Percentiles rank a stretch among this genome's conserved stretches.
These are phyloP conservation scores for Phoenix dactylifera DNA, from an alignment of 176 grass and related monocot genomes.

Conservation along the genomic window DNA sequence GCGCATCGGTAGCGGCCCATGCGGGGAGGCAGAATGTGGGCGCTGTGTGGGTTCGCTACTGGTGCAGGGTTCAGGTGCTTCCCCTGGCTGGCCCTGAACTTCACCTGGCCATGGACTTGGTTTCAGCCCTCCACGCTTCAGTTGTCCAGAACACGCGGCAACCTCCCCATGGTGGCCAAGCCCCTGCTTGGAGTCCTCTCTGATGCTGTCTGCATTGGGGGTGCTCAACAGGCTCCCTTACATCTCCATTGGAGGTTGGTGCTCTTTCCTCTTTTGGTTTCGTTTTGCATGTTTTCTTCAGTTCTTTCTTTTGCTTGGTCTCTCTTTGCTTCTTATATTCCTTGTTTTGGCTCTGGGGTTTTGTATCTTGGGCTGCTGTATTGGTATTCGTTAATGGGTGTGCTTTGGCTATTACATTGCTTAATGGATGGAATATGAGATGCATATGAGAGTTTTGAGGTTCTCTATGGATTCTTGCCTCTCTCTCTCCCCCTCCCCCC, in stretches of 20 bases:
- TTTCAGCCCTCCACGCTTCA: conserved; percentile 50
- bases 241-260: conserved; percentile 56
- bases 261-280: background rate
- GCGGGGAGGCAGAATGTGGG: conserved; percentile 38
- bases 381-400: no score
- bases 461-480: no score
- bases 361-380: no score
- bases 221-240: conserved; percentile 54
- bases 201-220: conserved; percentile 46
- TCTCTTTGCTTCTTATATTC: background rate
- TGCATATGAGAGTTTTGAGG: no score
- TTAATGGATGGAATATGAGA: no score
- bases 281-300: background rate
- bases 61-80: conserved; percentile 93
- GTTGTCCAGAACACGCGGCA: conserved; percentile 60
- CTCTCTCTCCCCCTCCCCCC: no score
- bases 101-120: conserved; percentile 53
- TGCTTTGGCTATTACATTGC: no score
- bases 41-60: conserved; percentile 69
- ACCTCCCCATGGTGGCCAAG: conserved; percentile 70
- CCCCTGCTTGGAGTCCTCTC: conserved; percentile 74
- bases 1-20: background rate
- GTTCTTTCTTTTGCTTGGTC: background rate
- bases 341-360: no score
- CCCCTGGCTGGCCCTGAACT: conserved; percentile 83